Base-by-base conservation (phyloP, 2,329 filamentous ascomycete genomes). In the Ampelomyces quisqualis region DNA sequence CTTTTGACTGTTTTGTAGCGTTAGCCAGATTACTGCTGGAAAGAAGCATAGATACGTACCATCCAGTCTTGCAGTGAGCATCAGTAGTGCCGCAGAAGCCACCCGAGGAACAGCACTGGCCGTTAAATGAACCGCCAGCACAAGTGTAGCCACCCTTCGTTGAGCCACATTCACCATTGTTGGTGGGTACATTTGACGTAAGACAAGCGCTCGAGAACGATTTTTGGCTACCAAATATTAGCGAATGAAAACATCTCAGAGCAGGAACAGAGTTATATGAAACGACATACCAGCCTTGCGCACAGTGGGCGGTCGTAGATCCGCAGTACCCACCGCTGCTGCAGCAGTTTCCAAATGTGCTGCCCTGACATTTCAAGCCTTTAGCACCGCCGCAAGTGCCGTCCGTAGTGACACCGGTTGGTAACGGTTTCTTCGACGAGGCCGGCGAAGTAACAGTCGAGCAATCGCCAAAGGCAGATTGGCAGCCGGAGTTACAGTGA, bases 321-420 rank as follows among this genome's bases (percentile, higher is more conserved):
- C 49, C 45, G 17, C 42, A 49, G 20, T 37, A 40, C 5, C 44
- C 40, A 9, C 29, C 36, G 8, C 17, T 29, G 23, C 34, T 44
- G 38, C 37, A 48, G 34, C 49, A 53, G 23, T 53, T 42, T 18
- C 49, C 49, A 27, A 39, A 53, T 3, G 15, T 22, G 14, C 39
- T 47, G 11, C 47, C 45, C 19, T 37, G n/a, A 34, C 52, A 55
- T 19, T 23, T 43, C 24, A 35, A 42, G 7, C 29, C 39, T n/a
- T 42, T 51, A 3, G 18, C 30, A 19, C 47, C 45, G 8, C 52
- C 52, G 27, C 47, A 55, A 14, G 40, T 45, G 6, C 50, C 50
- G 21, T 53, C 50, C 3, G 38, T 37, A 17, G 50, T 53, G 22
- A 50, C 26, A 11, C 36, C 35, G 11, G 24, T 24, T 24, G 31